Evolutionary conservation across 768 basidiomycete species (phyloP), one percentile per base, ranked within the genome.

Genomic region (Hericium rajendrae): DNA sequence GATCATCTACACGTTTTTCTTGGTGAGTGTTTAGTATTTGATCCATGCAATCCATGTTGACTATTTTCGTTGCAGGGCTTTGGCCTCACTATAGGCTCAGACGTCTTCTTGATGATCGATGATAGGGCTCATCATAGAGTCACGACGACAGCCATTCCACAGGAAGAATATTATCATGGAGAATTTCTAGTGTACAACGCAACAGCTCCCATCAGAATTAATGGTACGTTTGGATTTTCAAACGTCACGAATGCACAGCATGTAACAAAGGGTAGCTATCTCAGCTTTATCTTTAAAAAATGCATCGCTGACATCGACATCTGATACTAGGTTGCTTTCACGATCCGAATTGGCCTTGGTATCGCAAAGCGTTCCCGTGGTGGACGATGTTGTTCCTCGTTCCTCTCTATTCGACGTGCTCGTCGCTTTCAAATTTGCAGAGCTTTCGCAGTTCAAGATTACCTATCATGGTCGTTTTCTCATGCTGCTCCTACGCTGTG

Each of bases 1-100:
- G 13, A 85, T 90, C 58, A 90, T 92, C 46, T 92, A 91, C 65
- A 90, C 88, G 0, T 73, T 91, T 48, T 91, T 91, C 68, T 71
- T 92, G 64, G 87, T 86, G 65, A 58, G 77, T 48, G 6, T 11
- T 24, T 8, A 13, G 16, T 16, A n/a, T 37, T 46, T 57, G 8
- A 16, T 13, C 32, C 39, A 28, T 37, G 8, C 24, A 40, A 20
- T 11, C 48, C 22, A 16, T 16, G 2, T 37, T 24, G 15, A 11
- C 18, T 32, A 43, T 39, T 48, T 32, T 39, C n/a, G 49, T 43
- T 51, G 3, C 59, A 89, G 88, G 90, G 91, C 8, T 92, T 91
- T 66, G 88, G 90, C 49, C 71, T 92, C 56, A 86, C 86, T 20
- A 86, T 91, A 58, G 90, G 90, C 40, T 90, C 87, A 4, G 91